Percentiles rank a stretch among this genome's conserved stretches.
Evolutionary conservation across 106 monocot genomes (phyloP).

Genomic region (Iris macrosiphon): DNA sequence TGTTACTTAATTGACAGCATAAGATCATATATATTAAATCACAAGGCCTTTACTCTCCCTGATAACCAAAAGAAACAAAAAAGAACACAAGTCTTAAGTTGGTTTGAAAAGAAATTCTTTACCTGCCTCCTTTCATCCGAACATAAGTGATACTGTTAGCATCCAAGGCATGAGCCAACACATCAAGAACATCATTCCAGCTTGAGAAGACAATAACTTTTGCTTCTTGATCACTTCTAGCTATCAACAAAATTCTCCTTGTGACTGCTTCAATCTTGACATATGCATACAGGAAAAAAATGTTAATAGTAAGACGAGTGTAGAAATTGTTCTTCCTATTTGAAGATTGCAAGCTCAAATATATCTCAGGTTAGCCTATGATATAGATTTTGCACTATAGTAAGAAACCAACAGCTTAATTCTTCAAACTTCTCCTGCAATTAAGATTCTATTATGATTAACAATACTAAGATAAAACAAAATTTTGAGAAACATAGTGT

Average conservation of each 20-base stretch:
- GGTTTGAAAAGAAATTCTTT: slow-evolving; percentile 1
- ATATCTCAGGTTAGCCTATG: too few relatives aligned
- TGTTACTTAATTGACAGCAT: too few relatives aligned
- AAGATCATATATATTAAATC: too few relatives aligned
- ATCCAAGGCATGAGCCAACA: slow-evolving; percentile 72
- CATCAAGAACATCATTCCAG: slow-evolving; percentile 99
- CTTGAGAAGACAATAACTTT: slow-evolving; percentile 92
- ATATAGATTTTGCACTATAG: too few relatives aligned
- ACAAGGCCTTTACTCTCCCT: not conserved
- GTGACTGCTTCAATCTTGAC: slow-evolving; percentile 82
- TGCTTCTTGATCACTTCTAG: slow-evolving; percentile 52
- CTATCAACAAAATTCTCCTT: slow-evolving; percentile 84
- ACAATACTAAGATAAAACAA: too few relatives aligned
- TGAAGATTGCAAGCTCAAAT: not conserved
- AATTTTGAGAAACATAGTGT: too few relatives aligned
- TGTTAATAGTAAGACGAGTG: too few relatives aligned
- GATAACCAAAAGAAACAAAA: not conserved
- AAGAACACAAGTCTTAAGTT: too few relatives aligned
- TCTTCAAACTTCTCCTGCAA: too few relatives aligned
- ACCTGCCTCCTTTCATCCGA: slow-evolving; percentile 99
- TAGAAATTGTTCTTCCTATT: not conserved
- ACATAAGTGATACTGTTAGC: slow-evolving; percentile 61
- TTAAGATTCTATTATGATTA: too few relatives aligned
- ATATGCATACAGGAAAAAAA: not conserved
- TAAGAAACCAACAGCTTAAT: too few relatives aligned